These are phyloP conservation scores for Moesziomyces antarcticus DNA, from an alignment of 1,284 basidiomycete genomes.

Conservation along the genomic window DNA sequence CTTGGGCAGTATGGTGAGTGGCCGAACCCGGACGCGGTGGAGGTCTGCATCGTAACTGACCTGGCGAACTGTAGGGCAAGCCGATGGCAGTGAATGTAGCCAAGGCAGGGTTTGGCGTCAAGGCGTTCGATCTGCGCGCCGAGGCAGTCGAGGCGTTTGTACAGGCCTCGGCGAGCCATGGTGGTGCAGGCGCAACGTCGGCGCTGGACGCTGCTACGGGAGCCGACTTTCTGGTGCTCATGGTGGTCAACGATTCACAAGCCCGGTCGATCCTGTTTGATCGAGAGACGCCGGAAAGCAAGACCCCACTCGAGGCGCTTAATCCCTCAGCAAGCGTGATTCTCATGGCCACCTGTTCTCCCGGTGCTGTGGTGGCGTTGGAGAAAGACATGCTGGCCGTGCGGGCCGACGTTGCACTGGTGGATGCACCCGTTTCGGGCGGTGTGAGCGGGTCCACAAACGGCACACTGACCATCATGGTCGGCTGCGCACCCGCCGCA, in stretches of 20 bases:
- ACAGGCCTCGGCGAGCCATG: neutral
- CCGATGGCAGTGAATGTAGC: conserved; percentile 25
- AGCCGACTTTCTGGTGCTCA: conserved; percentile 16
- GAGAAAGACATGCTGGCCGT: conserved; percentile 40
- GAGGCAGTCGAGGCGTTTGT: conserved; percentile 12
- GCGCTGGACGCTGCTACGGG: conserved; percentile 10
- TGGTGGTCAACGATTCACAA: conserved; percentile 35
- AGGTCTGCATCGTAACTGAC: neutral
- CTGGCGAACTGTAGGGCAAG: conserved; percentile 5
- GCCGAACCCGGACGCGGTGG: neutral
- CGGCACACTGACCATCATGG: conserved; percentile 68
- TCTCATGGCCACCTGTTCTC: conserved; percentile 69
- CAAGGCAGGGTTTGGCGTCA: conserved; percentile 10
- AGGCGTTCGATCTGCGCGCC: conserved; percentile 24
- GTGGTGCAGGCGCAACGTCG: neutral
- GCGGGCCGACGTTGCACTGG: conserved; percentile 53
- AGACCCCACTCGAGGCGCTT: conserved; percentile 47
- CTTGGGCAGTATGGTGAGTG: conserved; percentile 33
- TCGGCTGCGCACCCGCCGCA: conserved; percentile 53
- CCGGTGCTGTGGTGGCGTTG: conserved; percentile 56
- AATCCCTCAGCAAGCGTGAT: conserved; percentile 63
- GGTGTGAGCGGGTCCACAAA: conserved; percentile 61
- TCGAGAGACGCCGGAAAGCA: neutral
- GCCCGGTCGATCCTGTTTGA: conserved; percentile 17
- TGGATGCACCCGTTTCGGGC: conserved; percentile 68